These are phyloP conservation scores for Coemansia sp. DNA, from an alignment of 192 early-diverging fungal species.

Conservation along the genomic window DNA sequence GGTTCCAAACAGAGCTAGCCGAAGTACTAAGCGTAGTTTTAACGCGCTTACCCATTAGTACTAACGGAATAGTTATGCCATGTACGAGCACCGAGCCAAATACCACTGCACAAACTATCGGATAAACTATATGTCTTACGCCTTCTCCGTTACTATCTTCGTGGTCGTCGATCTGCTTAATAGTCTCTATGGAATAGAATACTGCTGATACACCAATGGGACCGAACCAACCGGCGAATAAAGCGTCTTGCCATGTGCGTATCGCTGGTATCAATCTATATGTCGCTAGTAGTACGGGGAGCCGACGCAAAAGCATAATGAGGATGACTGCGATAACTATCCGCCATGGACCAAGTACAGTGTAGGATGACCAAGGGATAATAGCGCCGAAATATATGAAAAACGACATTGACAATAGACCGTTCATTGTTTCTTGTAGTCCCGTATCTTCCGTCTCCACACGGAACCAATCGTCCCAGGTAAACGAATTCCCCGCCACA, in stretches of 20 bases:
- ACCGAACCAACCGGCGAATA: slow-evolving; percentile 92
- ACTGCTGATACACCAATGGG: slow-evolving; percentile 78
- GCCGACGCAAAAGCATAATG: slow-evolving; percentile 72
- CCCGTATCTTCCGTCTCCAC: slow-evolving; percentile 79
- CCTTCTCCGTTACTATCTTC: slow-evolving; percentile 24
- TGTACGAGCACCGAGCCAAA: slow-evolving; percentile 83
- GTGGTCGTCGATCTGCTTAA: slow-evolving; percentile 40
- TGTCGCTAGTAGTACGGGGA: slow-evolving; percentile 70
- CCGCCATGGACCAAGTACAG: slow-evolving; percentile 64
- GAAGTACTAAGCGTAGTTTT: slow-evolving; percentile 32
- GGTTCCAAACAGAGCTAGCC: slow-evolving; percentile 28
- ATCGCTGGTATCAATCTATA: slow-evolving; percentile 73
- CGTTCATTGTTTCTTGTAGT: slow-evolving; percentile 90
- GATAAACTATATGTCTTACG: slow-evolving; percentile 38
- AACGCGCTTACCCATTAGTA: slow-evolving; percentile 64
- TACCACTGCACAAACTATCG: slow-evolving; percentile 75
- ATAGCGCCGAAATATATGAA: slow-evolving; percentile 90
- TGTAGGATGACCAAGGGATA: slow-evolving; percentile 75
- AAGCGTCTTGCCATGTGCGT: slow-evolving; percentile 71
- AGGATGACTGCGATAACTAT: slow-evolving; percentile 64
- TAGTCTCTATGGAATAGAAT: slow-evolving; percentile 61
- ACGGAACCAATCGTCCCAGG: slow-evolving; percentile 94
- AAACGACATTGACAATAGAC: slow-evolving; percentile 82
- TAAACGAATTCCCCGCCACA: slow-evolving; percentile 77
- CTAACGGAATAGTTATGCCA: slow-evolving; percentile 78